Evolutionary conservation across 352 stramenopile species (phyloP).

Genomic region (Phytophthora syringae): DNA sequence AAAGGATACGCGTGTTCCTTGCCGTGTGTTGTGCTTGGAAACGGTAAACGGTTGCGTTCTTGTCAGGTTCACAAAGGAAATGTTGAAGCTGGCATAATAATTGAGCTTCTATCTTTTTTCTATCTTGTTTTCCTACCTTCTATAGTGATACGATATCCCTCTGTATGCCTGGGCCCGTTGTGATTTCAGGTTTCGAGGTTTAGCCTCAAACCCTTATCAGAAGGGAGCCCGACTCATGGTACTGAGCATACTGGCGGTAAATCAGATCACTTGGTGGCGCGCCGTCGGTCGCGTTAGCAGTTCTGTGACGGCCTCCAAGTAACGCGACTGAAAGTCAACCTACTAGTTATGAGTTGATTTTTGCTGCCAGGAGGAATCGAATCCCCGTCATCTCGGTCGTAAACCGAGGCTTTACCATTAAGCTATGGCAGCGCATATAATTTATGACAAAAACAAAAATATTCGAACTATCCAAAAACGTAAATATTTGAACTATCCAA

Average conservation of each 20-base stretch:
- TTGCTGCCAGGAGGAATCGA: constrained; percentile 7
- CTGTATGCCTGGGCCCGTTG: background rate
- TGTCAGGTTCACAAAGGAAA: too few species aligned
- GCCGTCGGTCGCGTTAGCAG: constrained; percentile 8
- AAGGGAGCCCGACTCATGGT: constrained; percentile 17
- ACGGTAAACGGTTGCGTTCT: too few species aligned
- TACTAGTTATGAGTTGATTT: constrained; percentile 14
- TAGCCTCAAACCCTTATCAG: constrained; percentile 5
- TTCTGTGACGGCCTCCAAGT: background rate
- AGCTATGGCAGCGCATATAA: background rate
- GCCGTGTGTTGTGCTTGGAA: too few species aligned
- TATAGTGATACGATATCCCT: constrained; percentile 7
- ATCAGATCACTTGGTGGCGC: constrained; percentile 9
- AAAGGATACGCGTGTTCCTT: too few species aligned
- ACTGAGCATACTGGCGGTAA: constrained; percentile 18
- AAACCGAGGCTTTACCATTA: background rate
- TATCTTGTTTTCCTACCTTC: background rate
- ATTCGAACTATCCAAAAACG: too few species aligned
- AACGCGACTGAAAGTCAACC: constrained; percentile 1
- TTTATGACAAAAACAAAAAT: background rate
- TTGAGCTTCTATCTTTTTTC: too few species aligned
- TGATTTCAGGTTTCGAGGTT: constrained; percentile 2
- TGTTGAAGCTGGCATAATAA: too few species aligned
- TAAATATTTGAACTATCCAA: too few species aligned
- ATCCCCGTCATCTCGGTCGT: constrained; percentile 2